A percentile compares a stretch with the other conserved stretches of the same genome.
phyloP scores from a whole-genome alignment of 495 filamentous ascomycete species.

The Jackrogersella minutella region DNA sequence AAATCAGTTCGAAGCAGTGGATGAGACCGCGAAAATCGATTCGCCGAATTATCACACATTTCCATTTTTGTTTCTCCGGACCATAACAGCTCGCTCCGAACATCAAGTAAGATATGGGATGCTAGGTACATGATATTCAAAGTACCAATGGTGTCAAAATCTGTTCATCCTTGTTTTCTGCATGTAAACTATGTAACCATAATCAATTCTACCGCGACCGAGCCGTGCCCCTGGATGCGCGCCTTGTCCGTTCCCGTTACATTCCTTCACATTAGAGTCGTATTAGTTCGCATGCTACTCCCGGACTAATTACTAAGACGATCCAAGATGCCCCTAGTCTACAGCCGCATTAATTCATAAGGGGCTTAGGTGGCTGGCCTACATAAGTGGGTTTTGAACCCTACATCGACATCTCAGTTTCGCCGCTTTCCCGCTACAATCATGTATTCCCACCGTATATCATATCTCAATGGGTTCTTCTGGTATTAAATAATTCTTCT shows the following conservation, averaged over 20 bases:
- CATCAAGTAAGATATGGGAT: conserved; percentile 12
- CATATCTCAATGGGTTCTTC: too few relatives aligned
- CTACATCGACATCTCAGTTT: conserved; percentile 5
- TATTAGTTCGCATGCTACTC: conserved; percentile 27
- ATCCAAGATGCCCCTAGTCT: not conserved
- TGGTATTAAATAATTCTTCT: too few relatives aligned
- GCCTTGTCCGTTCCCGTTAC: conserved; percentile 25
- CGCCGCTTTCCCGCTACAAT: not conserved
- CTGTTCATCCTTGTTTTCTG: conserved; percentile 5
- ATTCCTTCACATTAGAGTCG: conserved; percentile 31
- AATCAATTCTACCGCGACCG: conserved; percentile 37
- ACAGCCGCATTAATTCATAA: conserved; percentile 12
- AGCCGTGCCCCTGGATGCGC: conserved; percentile 25
- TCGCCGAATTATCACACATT: conserved; percentile 27
- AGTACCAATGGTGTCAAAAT: not conserved
- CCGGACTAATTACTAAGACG: conserved; percentile 25
- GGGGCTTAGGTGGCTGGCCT: conserved; percentile 2
- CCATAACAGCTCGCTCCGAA: conserved; percentile 2
- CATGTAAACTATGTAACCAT: conserved; percentile 27
- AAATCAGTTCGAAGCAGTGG: not conserved
- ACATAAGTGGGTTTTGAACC: conserved; percentile 14
- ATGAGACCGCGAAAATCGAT: conserved; percentile 16
- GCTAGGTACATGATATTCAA: not conserved
- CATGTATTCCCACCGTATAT: not conserved
- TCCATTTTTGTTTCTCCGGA: conserved; percentile 40